These are phyloP conservation scores for Linanthus parryae DNA, from an alignment of 148 eudicot genomes.

Conservation along the genomic window DNA sequence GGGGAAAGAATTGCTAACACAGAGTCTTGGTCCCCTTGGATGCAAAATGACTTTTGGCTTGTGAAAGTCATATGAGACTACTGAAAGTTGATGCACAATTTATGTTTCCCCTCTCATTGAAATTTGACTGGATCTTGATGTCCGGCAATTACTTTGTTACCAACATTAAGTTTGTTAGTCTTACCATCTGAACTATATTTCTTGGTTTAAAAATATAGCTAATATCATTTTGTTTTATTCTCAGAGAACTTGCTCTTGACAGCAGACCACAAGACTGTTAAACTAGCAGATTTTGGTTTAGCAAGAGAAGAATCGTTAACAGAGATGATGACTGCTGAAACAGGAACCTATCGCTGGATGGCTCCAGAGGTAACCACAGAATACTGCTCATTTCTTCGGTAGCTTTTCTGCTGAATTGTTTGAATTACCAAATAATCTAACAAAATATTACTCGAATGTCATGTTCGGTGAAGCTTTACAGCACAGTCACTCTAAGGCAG, in stretches of 20 bases:
- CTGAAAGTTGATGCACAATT: no score
- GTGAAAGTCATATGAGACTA: no score
- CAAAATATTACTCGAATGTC: not conserved
- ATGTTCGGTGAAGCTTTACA: conserved; percentile 44
- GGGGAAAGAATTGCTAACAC: no score
- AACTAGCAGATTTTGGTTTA: conserved; percentile 71
- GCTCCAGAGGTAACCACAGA: conserved; percentile 64
- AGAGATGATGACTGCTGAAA: conserved; percentile 83
- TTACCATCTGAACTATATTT: not conserved
- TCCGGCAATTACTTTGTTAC: no score
- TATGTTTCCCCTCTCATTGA: no score
- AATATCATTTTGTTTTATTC: not conserved
- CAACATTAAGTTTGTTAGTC: no score
- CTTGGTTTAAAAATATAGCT: not conserved
- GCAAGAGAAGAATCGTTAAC: conserved; percentile 73
- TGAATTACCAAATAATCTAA: not conserved
- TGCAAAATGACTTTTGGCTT: no score
- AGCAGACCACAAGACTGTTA: conserved; percentile 53
- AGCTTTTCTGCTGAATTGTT: not conserved
- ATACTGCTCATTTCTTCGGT: conserved; percentile 1
- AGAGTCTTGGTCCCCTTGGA: no score
- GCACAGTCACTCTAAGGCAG: conserved; percentile 86
- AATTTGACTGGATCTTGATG: no score
- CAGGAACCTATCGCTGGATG: conserved; percentile 84
- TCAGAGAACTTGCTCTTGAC: conserved; percentile 62